Evolutionary conservation across 495 filamentous ascomycete species (phyloP).

Genomic region (Opeltia flavorubescens): DNA sequence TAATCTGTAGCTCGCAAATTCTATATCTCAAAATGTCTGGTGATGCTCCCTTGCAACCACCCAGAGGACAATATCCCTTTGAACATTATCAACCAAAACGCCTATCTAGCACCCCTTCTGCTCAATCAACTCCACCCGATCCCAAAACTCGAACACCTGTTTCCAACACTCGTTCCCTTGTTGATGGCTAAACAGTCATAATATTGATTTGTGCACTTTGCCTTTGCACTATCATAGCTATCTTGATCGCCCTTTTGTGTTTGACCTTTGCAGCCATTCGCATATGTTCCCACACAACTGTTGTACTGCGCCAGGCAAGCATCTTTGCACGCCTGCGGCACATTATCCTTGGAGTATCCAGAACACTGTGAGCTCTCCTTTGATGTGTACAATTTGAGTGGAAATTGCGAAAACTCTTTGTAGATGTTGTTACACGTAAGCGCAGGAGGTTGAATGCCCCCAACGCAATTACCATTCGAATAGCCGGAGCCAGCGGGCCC

Average conservation of each 20-base stretch:
- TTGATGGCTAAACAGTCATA: conserved; percentile 24
- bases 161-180: conserved; percentile 10
- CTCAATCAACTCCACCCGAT: conserved; percentile 1
- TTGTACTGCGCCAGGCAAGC: conserved; percentile 36
- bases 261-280: conserved; percentile 24
- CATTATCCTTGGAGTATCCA: conserved; percentile 19
- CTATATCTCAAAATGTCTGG: too few species aligned
- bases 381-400: conserved; percentile 33
- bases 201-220: conserved; percentile 28
- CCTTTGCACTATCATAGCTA: conserved; percentile 17
- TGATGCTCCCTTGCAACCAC: too few species aligned
- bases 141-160: conserved; percentile 4
- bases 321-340: conserved; percentile 26
- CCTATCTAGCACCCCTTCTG: too few species aligned
- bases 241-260: conserved; percentile 10
- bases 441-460: conserved; percentile 29
- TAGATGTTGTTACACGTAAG: conserved; percentile 36
- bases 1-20: too few species aligned
- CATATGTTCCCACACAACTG: conserved; percentile 29
- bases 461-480: conserved; percentile 28
- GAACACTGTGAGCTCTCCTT: conserved; percentile 23
- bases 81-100: too few species aligned
- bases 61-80: too few species aligned
- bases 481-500: conserved; percentile 25
- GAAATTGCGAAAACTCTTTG: conserved; percentile 21